Conservation (phyloP, 257 asterid genomes). For the Nicotiana benthamiana region DNA sequence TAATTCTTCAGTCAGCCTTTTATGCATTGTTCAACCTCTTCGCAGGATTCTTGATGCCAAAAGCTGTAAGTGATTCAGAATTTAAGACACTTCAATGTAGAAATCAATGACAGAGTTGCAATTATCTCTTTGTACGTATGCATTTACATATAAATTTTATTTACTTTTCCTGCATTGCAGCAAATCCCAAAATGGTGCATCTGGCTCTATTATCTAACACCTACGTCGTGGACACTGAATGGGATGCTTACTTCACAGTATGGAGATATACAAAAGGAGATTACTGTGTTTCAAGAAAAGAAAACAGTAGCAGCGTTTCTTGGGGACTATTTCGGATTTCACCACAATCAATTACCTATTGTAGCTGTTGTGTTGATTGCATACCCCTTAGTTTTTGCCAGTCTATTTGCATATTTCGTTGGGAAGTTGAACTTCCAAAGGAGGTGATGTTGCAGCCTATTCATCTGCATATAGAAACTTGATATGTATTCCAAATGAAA, state of each 20-base stretch:
- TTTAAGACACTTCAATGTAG: neutral
- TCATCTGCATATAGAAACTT: neutral
- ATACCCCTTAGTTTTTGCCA: conserved; percentile 34
- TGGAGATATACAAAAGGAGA: conserved; percentile 28
- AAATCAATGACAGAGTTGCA: neutral
- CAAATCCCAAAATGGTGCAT: conserved; percentile 54
- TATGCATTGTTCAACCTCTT: conserved; percentile 39
- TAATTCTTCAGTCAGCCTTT: conserved; percentile 29
- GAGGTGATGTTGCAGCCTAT: conserved; percentile 15
- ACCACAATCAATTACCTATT: conserved; percentile 29
- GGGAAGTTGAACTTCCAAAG: conserved; percentile 34
- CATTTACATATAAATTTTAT: neutral
- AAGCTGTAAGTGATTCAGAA: conserved; percentile 21
- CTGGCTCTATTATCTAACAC: conserved; percentile 38
- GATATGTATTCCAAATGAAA: neutral
- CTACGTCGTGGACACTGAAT: conserved; percentile 43
- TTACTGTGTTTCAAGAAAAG: conserved; percentile 25
- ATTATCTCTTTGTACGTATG: neutral
- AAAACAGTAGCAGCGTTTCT: conserved; percentile 29
- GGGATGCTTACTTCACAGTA: conserved; percentile 44
- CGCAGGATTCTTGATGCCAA: conserved; percentile 39
- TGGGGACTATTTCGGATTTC: conserved; percentile 37
- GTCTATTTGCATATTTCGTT: conserved; percentile 24
- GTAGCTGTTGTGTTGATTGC: conserved; percentile 31
- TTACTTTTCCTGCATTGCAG: conserved; percentile 10